phyloP scores from a whole-genome alignment of 2,329 filamentous ascomycete genomes.

The Chaetomium strumarium region DNA sequence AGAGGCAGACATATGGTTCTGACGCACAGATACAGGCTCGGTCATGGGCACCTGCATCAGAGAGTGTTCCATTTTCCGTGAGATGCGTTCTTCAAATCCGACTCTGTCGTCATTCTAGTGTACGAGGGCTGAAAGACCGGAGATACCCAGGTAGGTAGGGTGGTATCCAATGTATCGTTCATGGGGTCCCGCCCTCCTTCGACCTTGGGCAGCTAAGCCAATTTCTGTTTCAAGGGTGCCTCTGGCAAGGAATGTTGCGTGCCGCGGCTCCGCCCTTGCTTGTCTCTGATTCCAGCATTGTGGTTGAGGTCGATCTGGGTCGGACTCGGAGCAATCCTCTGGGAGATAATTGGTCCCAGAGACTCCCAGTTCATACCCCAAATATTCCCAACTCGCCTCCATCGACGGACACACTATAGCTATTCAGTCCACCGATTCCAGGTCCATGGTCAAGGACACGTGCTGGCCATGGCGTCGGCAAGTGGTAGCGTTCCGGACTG shows the following conservation, averaged over 20 bases:
- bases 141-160: no score
- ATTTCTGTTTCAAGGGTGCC: constrained; percentile 1
- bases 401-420: background rate
- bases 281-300: constrained; percentile 8
- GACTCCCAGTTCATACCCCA: no score
- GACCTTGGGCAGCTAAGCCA: no score
- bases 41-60: no score
- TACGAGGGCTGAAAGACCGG: no score
- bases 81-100: no score
- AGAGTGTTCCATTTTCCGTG: no score
- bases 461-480: background rate
- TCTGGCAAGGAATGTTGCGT: background rate
- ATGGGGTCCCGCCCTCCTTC: no score
- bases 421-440: constrained; percentile 1
- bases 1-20: no score
- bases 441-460: background rate
- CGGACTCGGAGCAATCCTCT: constrained; percentile 3
- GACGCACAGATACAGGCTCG: no score
- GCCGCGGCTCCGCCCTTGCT: constrained; percentile 1
- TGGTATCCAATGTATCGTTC: no score
- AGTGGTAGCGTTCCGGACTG: background rate
- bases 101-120: no score
- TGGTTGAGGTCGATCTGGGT: constrained; percentile 14
- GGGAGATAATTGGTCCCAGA: constrained; percentile 4
- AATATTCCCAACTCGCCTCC: background rate